Conservation (phyloP, 2,329 filamentous ascomycete genomes). For the Fusarium sacchari region DNA sequence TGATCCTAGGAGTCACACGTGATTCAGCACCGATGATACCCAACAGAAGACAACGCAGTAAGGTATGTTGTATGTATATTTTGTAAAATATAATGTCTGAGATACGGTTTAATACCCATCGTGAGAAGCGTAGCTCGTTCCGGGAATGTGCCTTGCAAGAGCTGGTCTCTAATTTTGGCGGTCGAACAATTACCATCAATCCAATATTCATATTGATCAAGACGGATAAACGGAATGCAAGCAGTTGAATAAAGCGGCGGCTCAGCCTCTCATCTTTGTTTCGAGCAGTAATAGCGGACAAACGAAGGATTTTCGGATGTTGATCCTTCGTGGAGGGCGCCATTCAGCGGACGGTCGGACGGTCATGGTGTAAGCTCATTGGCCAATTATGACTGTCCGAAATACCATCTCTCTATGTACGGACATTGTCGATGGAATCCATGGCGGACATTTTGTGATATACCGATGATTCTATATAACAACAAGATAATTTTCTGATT, state of each 20-base stretch:
- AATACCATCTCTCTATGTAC: neutral
- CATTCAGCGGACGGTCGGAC: constrained; percentile 3
- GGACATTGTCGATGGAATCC: neutral
- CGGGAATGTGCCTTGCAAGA: neutral
- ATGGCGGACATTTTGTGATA: neutral
- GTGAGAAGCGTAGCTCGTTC: neutral
- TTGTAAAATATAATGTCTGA: neutral
- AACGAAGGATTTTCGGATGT: neutral
- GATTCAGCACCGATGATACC: neutral
- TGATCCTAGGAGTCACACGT: neutral
- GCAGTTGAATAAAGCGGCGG: neutral
- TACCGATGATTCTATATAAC: neutral
- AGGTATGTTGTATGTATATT: neutral
- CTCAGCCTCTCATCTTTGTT: neutral
- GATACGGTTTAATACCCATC: neutral
- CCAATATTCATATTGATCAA: neutral
- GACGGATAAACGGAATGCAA: neutral
- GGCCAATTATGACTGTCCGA: neutral
- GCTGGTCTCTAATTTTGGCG: neutral
- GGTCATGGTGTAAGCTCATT: constrained; percentile 30
- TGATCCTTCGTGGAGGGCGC: constrained; percentile 5
- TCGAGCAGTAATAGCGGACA: neutral
- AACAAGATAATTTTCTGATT: neutral
- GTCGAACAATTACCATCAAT: neutral
- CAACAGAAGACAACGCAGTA: neutral